Conservation (phyloP, 2,329 filamentous ascomycete genomes). For the Scedosporium dehoogii region DNA sequence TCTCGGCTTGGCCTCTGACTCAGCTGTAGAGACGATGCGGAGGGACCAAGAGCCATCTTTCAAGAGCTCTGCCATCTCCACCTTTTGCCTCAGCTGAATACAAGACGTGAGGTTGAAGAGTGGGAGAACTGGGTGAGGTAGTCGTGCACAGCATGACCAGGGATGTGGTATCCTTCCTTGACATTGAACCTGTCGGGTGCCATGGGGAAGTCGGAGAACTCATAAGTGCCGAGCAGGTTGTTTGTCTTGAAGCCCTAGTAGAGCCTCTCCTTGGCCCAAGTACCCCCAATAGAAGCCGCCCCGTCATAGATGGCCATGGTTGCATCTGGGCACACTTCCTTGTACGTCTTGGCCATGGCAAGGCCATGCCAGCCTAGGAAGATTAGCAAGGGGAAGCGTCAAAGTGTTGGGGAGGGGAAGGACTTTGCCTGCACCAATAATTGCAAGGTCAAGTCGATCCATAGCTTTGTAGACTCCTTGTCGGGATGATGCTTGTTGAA, state of each 20-base stretch:
- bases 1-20: neutral
- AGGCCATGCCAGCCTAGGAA: slow-evolving; percentile 9
- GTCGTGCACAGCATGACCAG: slow-evolving; percentile 6
- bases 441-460: neutral
- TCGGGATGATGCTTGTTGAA: no score
- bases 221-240: slow-evolving; percentile 10
- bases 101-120: slow-evolving; percentile 3
- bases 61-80: slow-evolving; percentile 3
- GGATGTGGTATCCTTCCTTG: slow-evolving; percentile 8
- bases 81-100: slow-evolving; percentile 6
- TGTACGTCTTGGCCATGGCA: slow-evolving; percentile 8
- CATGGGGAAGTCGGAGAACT: slow-evolving; percentile 11
- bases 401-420: neutral
- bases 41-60: slow-evolving; percentile 1
- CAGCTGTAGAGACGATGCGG: neutral
- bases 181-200: slow-evolving; percentile 5
- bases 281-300: slow-evolving; percentile 7
- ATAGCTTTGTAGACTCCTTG: no score
- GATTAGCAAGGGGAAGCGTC: neutral
- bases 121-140: slow-evolving; percentile 10
- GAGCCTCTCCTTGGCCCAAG: slow-evolving; percentile 9
- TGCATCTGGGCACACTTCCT: neutral
- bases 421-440: no score
- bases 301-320: slow-evolving; percentile 8
- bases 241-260: slow-evolving; percentile 13